Evolutionary conservation across 2,329 filamentous ascomycete genomes (phyloP).

Genomic region (Arthrobotrys megalospora): DNA sequence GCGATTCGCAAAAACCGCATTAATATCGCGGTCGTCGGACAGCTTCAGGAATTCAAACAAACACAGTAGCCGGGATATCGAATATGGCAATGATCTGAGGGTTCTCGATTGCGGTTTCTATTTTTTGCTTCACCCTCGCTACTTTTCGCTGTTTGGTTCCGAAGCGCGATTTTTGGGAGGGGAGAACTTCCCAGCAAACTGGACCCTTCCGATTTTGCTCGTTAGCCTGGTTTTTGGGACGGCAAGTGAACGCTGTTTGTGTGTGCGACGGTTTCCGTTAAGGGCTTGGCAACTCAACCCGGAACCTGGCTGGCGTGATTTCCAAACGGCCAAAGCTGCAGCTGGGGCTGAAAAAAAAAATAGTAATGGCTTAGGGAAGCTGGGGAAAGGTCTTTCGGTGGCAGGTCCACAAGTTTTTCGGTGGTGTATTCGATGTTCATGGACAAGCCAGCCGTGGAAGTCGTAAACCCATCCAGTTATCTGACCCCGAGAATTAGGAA

Average conservation of each 20-base stretch:
- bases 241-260: slow-evolving; percentile 37
- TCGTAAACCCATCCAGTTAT: slow-evolving; percentile 36
- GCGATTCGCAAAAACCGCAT: slow-evolving; percentile 38
- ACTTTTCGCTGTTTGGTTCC: slow-evolving; percentile 47
- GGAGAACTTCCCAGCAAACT: slow-evolving; percentile 52
- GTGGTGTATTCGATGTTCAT: slow-evolving; percentile 42
- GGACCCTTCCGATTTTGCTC: slow-evolving; percentile 38
- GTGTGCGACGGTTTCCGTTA: slow-evolving; percentile 53
- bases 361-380: slow-evolving; percentile 20
- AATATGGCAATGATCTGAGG: slow-evolving; percentile 61
- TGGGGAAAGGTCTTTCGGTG: slow-evolving; percentile 26
- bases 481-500: slow-evolving; percentile 5
- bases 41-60: slow-evolving; percentile 32
- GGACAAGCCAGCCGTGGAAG: slow-evolving; percentile 39
- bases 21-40: slow-evolving; percentile 34
- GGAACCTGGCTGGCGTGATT: slow-evolving; percentile 58
- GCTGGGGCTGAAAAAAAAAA: slow-evolving; percentile 60
- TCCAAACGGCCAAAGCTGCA: slow-evolving; percentile 60
- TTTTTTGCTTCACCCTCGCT: slow-evolving; percentile 46
- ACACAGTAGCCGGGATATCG: slow-evolving; percentile 54
- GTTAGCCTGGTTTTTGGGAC: slow-evolving; percentile 57
- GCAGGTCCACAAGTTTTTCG: slow-evolving; percentile 37
- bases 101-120: slow-evolving; percentile 39
- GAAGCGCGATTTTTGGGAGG: slow-evolving; percentile 55
- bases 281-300: slow-evolving; percentile 58